Evolutionary conservation across 306 rosid genomes (phyloP), one percentile per base, ranked within the genome.

Genomic region (Medicago truncatula): DNA sequence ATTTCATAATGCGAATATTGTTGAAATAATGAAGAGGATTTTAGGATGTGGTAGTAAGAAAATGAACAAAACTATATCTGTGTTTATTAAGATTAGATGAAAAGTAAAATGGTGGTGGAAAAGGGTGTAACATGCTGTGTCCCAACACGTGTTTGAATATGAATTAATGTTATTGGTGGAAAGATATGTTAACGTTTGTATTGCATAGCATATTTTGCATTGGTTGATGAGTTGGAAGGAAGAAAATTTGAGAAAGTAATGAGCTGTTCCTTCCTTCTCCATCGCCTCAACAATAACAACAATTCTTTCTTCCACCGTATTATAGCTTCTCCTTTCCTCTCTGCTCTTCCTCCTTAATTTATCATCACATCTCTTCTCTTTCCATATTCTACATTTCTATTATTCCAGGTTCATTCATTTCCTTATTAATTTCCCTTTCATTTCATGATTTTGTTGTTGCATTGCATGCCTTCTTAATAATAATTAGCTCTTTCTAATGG

Each of bases 101-200:
- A 52, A 52, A 53, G 60, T 17, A 46, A 73, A 77, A 18, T 36
- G 53, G 78, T 78, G 82, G 82, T 52, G 67, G 82, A 63, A 78
- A 71, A 78, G 38, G 21, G 25, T 18, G 56, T 18, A 15, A 53
- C 18, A 64, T 72, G 41, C 4, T 47, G 44, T 70, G 76, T 43
- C 73, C 77, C n/a, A 50, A 78, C 77, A 78, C 82, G 77, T 78
- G 82, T 78, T 71, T 71, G 85, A 82, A 72, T 82, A 52, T 9
- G 44, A 39, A 21, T 82, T 15, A 63, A 23, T 40, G 20, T 50
- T 18, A 4, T 46, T 50, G 38, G 9, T 52, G 58, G 25, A 72
- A 81, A 31, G 49, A 53, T 44, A 70, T 71, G 70, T 61, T 31
- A 61, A 61, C 44, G 18, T 61, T 31, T 6, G 20, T 8, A 61